Evolutionary conservation across 495 filamentous ascomycete genomes (phyloP), one percentile per base, ranked within the genome.

Genomic region (Barbatosphaeria neglecta): DNA sequence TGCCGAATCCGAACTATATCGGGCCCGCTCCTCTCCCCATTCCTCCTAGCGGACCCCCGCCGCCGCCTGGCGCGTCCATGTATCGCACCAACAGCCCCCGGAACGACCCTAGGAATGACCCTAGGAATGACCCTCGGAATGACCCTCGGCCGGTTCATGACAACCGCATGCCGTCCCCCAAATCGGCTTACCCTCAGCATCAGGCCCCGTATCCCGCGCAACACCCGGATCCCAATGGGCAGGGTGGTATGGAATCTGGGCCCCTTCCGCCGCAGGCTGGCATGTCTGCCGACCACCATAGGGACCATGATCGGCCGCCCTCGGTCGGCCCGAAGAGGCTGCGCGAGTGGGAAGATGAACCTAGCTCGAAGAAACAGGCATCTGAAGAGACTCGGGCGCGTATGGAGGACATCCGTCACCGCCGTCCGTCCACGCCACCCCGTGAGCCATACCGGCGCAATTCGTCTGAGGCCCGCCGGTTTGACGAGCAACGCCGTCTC

Each of bases 281-380:
- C 31, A 86, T 85, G 45, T 80, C 86, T 46, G 82, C 85, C 53
- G 86, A 83, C 27, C 55, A 64, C 37, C 70, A 70, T 43, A 81
- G 86, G 50, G 88, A 95, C 40, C 76, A 89, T 41, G 87, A 95
- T 37, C 78, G 92, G 38, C 84, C 90, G 31, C 77, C 85, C 18
- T 74, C 81, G 7, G 84, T 82, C 35, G 84, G 82, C 1, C 79
- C 87, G 47, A 98, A 98, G 74, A 77, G 92, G 48, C 70, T 75
- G 52, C 80, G 87, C 33, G 92, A 97, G 55, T 93, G 92, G 86
- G 92, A 95, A 45, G 85, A 89, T 46, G 90, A 94, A 17, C 61
- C 75, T 22, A 72, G 74, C 1, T 67, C 78, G 16, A 95, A 96
- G 66, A 95, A 95, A 69, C 80, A 81, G 37, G 80, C 87, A 4